Base-by-base conservation (phyloP, 2,329 filamentous ascomycete species). In the Colletotrichum sp. region DNA sequence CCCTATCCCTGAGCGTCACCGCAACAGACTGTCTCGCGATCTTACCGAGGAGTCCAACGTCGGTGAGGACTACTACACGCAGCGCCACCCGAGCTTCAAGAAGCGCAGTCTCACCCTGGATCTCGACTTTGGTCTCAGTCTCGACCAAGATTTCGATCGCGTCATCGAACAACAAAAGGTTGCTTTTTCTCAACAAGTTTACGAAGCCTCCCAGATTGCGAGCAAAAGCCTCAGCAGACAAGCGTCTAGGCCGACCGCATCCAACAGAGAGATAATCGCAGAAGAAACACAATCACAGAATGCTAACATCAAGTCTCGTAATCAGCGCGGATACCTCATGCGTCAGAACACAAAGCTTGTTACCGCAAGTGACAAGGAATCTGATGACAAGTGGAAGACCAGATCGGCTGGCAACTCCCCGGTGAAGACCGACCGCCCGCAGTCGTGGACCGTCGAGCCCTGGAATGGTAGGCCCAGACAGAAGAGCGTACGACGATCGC, bases 141-240 rank as follows among this genome's bases (percentile, higher is more conserved):
- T 99, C 62, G 95, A 98, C 81, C 92, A 95, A 81, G 97, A 98
- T 83, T 98, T 99, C 85, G 96, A 99, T 81, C 92, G 96, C 76
- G 95, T 99, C 72, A 98, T 99, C 81, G 96, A 98, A 87, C 91
- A 93, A 83, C 96, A 98, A 94, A 99, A 99, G 96, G 96, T 98
- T 90, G 88, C 89, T 87, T 91, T 90, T 80, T 79, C 84, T 80
- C 81, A 81, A 75, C 68, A 82, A 80, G 77, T 80, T 77, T 76
- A 52, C 68, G 67, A 78, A 62, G 49, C 57, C 12, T 63, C 72
- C 76, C 72, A 57, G 39, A 36, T 72, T 67, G 72, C 79, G 76
- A 81, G 80, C 76, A 75, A 78, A 78, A 83, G 79, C 72, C 79
- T 79, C 71, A 78, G 82, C 79, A 87, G 87, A 88, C 88, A 89